A percentile compares a stretch with the other conserved stretches of the same genome.
Evolutionary conservation across 192 early-diverging fungal species (phyloP).

Genomic region (Backusella macrospora): DNA sequence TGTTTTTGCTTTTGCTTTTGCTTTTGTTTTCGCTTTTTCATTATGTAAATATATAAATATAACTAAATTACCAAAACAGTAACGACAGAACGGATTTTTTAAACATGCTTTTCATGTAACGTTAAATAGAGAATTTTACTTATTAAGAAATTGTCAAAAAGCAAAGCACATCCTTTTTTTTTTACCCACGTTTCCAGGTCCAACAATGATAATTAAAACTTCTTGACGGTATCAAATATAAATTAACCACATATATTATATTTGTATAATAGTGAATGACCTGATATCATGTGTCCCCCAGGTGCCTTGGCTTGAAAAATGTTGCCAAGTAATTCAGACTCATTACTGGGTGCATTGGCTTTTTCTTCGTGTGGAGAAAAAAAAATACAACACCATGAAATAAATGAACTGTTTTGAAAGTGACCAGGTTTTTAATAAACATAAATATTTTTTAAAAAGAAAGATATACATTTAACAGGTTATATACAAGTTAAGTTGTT

Average conservation of each 20-base stretch:
- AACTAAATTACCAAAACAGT: slow-evolving; percentile 3
- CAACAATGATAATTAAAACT: not conserved
- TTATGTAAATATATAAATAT: too few relatives aligned
- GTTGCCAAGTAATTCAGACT: not conserved
- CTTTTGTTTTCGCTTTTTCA: too few relatives aligned
- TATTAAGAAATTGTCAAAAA: slow-evolving; percentile 5
- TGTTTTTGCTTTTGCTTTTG: not conserved
- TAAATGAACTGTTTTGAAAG: not conserved
- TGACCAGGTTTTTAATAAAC: too few relatives aligned
- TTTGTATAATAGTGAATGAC: too few relatives aligned
- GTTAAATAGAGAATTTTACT: not conserved
- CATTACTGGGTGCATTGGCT: not conserved
- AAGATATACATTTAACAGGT: not conserved
- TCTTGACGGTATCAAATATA: too few relatives aligned
- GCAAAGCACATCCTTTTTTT: not conserved
- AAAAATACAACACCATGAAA: not conserved
- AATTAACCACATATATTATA: too few relatives aligned
- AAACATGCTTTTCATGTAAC: slow-evolving; percentile 3
- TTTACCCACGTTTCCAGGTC: not conserved
- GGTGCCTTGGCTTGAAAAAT: not conserved
- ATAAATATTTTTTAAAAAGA: not conserved
- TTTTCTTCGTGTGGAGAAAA: not conserved
- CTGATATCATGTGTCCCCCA: too few relatives aligned
- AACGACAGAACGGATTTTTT: not conserved
- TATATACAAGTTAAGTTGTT: too few relatives aligned